Conservation (phyloP, 768 basidiomycete genomes). For the Naganishia vaughanmartiniae region DNA sequence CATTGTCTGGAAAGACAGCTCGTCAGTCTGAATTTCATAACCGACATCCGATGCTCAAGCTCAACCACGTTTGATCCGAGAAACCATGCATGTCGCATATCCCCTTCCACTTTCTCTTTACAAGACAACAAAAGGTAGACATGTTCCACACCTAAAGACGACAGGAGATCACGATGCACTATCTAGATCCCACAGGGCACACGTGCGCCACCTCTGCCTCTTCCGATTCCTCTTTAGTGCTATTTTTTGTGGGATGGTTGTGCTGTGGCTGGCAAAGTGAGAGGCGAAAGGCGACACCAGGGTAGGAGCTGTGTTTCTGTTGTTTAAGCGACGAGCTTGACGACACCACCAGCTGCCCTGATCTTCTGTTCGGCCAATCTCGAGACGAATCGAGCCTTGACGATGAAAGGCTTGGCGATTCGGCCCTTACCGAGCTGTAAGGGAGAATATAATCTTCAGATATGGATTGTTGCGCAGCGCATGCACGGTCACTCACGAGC, state of each 20-base stretch:
- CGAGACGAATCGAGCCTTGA: slow-evolving; percentile 96
- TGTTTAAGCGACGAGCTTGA: slow-evolving; percentile 79
- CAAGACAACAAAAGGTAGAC: slow-evolving; percentile 13
- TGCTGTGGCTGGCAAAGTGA: slow-evolving; percentile 14
- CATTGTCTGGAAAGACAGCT: too few species aligned
- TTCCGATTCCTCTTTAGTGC: slow-evolving; percentile 22
- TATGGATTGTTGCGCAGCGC: neutral
- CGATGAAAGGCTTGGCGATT: slow-evolving; percentile 78
- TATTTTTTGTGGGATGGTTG: slow-evolving; percentile 17
- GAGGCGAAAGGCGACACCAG: slow-evolving; percentile 6
- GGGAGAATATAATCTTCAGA: neutral
- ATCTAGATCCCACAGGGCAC: slow-evolving; percentile 22
- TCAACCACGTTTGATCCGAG: slow-evolving; percentile 12
- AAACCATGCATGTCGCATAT: slow-evolving; percentile 25
- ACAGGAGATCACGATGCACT: slow-evolving; percentile 23
- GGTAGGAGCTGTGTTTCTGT: neutral
- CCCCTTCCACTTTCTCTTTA: slow-evolving; percentile 11
- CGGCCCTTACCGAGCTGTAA: slow-evolving; percentile 80
- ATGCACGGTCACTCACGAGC: slow-evolving; percentile 45
- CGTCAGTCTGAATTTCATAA: too few species aligned
- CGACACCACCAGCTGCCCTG: slow-evolving; percentile 71
- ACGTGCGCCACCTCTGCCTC: slow-evolving; percentile 18
- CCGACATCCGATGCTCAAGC: too few species aligned
- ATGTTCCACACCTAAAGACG: slow-evolving; percentile 15
- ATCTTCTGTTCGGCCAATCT: slow-evolving; percentile 72